Evolutionary conservation across 352 stramenopile genomes (phyloP).

Genomic region (Globisporangium uncinulatum): DNA sequence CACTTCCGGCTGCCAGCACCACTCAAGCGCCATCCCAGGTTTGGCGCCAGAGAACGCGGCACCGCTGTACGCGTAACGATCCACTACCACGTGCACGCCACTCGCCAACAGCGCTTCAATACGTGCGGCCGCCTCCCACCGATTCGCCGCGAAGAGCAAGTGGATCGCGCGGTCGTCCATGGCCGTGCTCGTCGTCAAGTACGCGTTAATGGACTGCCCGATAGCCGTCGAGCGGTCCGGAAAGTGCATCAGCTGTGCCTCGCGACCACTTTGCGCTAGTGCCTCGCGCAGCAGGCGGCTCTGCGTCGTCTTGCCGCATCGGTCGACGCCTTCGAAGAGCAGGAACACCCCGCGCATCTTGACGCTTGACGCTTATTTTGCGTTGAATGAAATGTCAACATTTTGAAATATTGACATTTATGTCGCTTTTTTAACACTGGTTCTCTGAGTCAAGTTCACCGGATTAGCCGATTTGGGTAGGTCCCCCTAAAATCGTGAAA

Average conservation of each 20-base stretch:
- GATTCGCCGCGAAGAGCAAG: conserved; percentile 99
- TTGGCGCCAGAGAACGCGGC: conserved; percentile 98
- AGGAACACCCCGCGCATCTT: conserved; percentile 93
- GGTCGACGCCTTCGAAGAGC: conserved; percentile 98
- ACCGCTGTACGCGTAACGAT: conserved; percentile 97
- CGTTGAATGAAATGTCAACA: too few relatives aligned
- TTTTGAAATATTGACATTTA: too few relatives aligned
- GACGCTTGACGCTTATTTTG: neutral
- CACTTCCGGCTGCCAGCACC: conserved; percentile 97
- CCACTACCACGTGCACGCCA: conserved; percentile 93
- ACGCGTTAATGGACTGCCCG: conserved; percentile 96
- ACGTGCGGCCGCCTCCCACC: conserved; percentile 93
- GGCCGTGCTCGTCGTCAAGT: conserved; percentile 85
- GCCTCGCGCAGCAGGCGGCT: conserved; percentile 84
- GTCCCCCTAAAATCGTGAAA: too few relatives aligned
- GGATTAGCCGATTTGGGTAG: too few relatives aligned
- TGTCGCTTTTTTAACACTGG: too few relatives aligned
- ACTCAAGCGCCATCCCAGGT: conserved; percentile 90
- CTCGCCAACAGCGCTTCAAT: conserved; percentile 61
- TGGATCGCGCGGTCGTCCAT: conserved; percentile 98
- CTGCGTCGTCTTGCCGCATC: conserved; percentile 99
- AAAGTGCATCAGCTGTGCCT: conserved; percentile 64
- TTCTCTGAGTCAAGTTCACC: too few relatives aligned
- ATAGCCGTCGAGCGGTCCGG: conserved; percentile 88
- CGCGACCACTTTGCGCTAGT: conserved; percentile 22